These are phyloP conservation scores for Neostapfia colusana DNA, from an alignment of 176 grass and related monocot genomes.

Conservation along the genomic window DNA sequence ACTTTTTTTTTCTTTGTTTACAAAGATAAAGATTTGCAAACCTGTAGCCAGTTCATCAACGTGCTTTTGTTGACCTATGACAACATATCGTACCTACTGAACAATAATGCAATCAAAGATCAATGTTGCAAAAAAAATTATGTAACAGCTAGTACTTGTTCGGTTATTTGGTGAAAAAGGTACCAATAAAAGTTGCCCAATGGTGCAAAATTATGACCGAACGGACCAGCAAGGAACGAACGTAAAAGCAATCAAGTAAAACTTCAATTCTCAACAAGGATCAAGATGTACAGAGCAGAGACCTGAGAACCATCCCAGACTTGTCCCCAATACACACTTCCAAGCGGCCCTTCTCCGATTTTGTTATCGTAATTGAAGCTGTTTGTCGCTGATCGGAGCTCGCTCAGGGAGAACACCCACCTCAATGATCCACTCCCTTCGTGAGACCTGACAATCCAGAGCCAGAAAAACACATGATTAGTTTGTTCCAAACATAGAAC, in stretches of 20 bases:
- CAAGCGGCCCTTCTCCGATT: constrained; percentile 69
- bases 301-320: constrained; percentile 92
- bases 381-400: constrained; percentile 74
- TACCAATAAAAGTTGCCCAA: constrained; percentile 19
- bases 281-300: constrained; percentile 10
- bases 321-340: constrained; percentile 84
- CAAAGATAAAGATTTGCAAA: constrained; percentile 33
- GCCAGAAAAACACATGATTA: background rate
- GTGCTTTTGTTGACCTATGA: constrained; percentile 37
- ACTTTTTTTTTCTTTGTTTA: constrained; percentile 11
- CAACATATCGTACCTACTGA: constrained; percentile 42
- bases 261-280: constrained; percentile 22
- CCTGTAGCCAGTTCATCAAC: constrained; percentile 37
- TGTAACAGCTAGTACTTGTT: constrained; percentile 2
- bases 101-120: constrained; percentile 47
- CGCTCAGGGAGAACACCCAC: constrained; percentile 72
- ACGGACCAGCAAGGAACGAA: background rate
- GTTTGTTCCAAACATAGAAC: background rate
- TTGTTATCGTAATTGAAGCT: constrained; percentile 93
- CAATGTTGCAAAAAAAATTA: constrained; percentile 18
- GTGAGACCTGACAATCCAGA: constrained; percentile 44
- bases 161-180: constrained; percentile 25
- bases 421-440: constrained; percentile 46
- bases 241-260: background rate
- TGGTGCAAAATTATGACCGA: constrained; percentile 12